Conservation (phyloP, 2,329 filamentous ascomycete genomes). For the Phyllachora maydis region DNA sequence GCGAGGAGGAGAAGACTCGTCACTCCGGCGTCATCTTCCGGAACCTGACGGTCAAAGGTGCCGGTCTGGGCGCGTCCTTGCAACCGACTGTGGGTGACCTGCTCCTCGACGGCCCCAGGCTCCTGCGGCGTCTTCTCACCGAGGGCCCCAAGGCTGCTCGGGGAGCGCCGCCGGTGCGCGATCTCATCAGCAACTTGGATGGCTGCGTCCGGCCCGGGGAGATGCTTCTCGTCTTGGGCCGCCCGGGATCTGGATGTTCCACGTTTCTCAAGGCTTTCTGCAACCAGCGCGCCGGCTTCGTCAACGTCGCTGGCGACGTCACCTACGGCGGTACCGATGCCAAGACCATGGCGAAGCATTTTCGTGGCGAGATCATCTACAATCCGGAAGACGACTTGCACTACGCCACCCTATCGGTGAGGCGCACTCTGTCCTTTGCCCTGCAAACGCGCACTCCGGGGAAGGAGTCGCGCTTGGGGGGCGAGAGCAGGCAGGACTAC, state of each 20-base stretch:
- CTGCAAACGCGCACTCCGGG: slow-evolving; percentile 33
- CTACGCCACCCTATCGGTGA: slow-evolving; percentile 47
- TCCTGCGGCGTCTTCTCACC: slow-evolving; percentile 5
- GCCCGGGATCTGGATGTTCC: slow-evolving; percentile 53
- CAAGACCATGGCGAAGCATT: slow-evolving; percentile 37
- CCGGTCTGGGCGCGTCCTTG: slow-evolving; percentile 39
- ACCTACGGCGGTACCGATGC: slow-evolving; percentile 55
- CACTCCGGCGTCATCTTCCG: slow-evolving; percentile 53
- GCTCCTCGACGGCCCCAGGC: slow-evolving; percentile 10
- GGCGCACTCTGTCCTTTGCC: slow-evolving; percentile 46
- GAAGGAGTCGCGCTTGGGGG: slow-evolving; percentile 34
- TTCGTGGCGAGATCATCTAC: slow-evolving; percentile 21
- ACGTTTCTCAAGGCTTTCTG: slow-evolving; percentile 49
- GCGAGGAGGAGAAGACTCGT: slow-evolving; percentile 47
- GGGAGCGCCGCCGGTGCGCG: no score
- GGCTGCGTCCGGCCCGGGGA: slow-evolving; percentile 38
- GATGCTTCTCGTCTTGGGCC: slow-evolving; percentile 70
- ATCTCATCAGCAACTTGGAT: neutral
- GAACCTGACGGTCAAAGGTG: slow-evolving; percentile 47
- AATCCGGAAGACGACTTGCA: slow-evolving; percentile 50
- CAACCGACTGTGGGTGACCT: slow-evolving; percentile 20
- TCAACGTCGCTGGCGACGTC: slow-evolving; percentile 43
- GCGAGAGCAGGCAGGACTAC: slow-evolving; percentile 29
- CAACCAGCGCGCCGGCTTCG: slow-evolving; percentile 41
- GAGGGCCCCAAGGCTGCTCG: neutral